phyloP scores from a whole-genome alignment of 2,329 filamentous ascomycete genomes.

The Alternaria longipes region DNA sequence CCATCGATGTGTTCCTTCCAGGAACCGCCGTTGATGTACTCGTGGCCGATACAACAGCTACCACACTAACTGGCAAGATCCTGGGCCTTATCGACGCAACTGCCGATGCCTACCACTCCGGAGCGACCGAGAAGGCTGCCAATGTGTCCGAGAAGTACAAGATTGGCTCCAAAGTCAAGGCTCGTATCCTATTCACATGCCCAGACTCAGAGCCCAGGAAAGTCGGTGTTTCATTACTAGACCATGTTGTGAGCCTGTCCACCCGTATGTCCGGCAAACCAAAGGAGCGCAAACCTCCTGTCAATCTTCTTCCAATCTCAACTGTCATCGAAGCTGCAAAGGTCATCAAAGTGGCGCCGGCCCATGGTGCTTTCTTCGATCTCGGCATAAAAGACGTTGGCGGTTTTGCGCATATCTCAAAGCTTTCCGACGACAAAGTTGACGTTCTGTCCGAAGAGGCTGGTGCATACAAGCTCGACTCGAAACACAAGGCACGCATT shows the following conservation, averaged over 20 bases:
- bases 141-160: slow-evolving; percentile 83
- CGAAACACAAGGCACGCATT: slow-evolving; percentile 81
- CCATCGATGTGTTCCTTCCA: slow-evolving; percentile 88
- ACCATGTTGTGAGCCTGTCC: slow-evolving; percentile 79
- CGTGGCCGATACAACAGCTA: slow-evolving; percentile 75
- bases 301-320: slow-evolving; percentile 73
- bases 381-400: slow-evolving; percentile 72
- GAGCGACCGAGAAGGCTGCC: slow-evolving; percentile 72
- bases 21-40: slow-evolving; percentile 90
- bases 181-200: slow-evolving; percentile 87
- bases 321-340: slow-evolving; percentile 79
- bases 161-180: slow-evolving; percentile 83
- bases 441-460: slow-evolving; percentile 80
- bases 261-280: slow-evolving; percentile 49
- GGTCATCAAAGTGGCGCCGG: slow-evolving; percentile 79
- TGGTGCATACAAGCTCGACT: slow-evolving; percentile 80
- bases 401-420: slow-evolving; percentile 96
- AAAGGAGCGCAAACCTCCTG: slow-evolving; percentile 61
- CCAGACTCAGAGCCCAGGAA: slow-evolving; percentile 81
- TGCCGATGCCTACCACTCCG: slow-evolving; percentile 89
- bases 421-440: slow-evolving; percentile 87
- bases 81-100: slow-evolving; percentile 92
- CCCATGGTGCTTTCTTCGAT: slow-evolving; percentile 82
- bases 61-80: slow-evolving; percentile 87
- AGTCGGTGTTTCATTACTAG: slow-evolving; percentile 85